A percentile compares a stretch with the other conserved stretches of the same genome.
These are phyloP conservation scores for Xylaria palmicola DNA, from an alignment of 495 filamentous ascomycete genomes.

Conservation along the genomic window DNA sequence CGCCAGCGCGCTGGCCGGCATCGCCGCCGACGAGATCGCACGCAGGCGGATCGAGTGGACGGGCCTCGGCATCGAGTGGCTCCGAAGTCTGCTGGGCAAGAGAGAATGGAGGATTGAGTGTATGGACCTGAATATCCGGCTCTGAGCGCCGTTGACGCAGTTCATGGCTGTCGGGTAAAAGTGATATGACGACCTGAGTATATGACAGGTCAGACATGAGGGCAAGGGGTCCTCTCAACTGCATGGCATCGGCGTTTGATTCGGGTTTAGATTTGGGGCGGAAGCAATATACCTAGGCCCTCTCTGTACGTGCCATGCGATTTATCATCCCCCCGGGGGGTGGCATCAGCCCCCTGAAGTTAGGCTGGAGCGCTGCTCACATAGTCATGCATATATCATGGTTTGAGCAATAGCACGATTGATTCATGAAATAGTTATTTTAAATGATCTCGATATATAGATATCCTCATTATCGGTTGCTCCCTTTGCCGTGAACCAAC, in stretches of 20 bases:
- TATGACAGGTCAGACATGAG: conserved; percentile 2
- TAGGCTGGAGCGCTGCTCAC: too few relatives aligned
- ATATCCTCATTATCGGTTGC: too few relatives aligned
- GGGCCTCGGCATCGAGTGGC: conserved; percentile 78
- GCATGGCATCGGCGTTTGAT: conserved; percentile 31
- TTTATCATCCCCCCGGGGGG: neutral
- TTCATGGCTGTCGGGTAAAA: too few relatives aligned
- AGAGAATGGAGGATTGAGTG: conserved; percentile 83
- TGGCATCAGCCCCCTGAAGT: neutral
- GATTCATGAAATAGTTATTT: too few relatives aligned
- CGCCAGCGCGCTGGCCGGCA: conserved; percentile 62
- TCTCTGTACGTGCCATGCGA: neutral
- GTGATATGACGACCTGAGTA: neutral
- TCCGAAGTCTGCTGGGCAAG: conserved; percentile 69
- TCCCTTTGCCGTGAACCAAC: too few relatives aligned
- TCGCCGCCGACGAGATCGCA: conserved; percentile 63
- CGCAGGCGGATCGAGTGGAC: conserved; percentile 66
- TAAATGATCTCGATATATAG: too few relatives aligned
- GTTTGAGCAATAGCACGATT: too few relatives aligned
- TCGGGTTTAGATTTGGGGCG: conserved; percentile 8
- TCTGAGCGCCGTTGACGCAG: conserved; percentile 43
- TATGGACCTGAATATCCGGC: conserved; percentile 73
- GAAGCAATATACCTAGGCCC: neutral
- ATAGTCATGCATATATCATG: too few relatives aligned
- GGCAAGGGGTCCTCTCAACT: conserved; percentile 10